Conservation (phyloP, 805 yeast species). For the Barnettozyma pratensis region DNA sequence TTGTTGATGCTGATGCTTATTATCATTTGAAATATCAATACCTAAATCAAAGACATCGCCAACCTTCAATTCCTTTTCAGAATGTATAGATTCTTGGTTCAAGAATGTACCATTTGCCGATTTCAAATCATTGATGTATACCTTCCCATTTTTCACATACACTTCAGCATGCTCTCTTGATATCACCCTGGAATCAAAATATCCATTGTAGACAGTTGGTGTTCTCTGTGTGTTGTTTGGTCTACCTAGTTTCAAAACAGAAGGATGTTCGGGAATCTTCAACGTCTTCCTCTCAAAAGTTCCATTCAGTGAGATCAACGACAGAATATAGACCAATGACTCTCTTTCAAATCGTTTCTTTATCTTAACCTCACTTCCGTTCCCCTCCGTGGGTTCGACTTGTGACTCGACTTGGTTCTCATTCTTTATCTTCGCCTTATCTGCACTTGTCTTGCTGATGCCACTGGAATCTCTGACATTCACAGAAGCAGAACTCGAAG, state of each 20-base stretch:
- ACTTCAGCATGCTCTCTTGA: conserved; percentile 93
- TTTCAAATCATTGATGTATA: conserved; percentile 80
- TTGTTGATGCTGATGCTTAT: conserved; percentile 39
- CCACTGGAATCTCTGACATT: background rate
- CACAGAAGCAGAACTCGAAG: background rate
- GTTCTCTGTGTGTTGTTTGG: conserved; percentile 60
- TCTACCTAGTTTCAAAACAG: conserved; percentile 81
- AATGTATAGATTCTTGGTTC: conserved; percentile 61
- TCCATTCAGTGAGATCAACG: conserved; percentile 70
- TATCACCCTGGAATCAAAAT: conserved; percentile 88
- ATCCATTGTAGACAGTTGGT: conserved; percentile 75
- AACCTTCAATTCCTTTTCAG: conserved; percentile 58
- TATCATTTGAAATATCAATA: conserved; percentile 68
- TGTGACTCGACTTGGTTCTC: too few relatives aligned
- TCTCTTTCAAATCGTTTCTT: conserved; percentile 10
- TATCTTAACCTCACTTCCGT: background rate
- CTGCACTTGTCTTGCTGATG: background rate
- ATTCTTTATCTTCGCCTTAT: too few relatives aligned
- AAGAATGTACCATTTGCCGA: conserved; percentile 94
- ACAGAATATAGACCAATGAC: conserved; percentile 50
- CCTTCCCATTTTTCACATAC: conserved; percentile 67
- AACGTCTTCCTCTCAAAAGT: conserved; percentile 78
- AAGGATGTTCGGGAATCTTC: conserved; percentile 77
- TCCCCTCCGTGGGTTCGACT: background rate
- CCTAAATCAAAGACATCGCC: conserved; percentile 93